Percentiles rank a stretch among this genome's conserved stretches.
phyloP scores from a whole-genome alignment of 2,329 filamentous ascomycete genomes.

The Huntiella moniliformis region DNA sequence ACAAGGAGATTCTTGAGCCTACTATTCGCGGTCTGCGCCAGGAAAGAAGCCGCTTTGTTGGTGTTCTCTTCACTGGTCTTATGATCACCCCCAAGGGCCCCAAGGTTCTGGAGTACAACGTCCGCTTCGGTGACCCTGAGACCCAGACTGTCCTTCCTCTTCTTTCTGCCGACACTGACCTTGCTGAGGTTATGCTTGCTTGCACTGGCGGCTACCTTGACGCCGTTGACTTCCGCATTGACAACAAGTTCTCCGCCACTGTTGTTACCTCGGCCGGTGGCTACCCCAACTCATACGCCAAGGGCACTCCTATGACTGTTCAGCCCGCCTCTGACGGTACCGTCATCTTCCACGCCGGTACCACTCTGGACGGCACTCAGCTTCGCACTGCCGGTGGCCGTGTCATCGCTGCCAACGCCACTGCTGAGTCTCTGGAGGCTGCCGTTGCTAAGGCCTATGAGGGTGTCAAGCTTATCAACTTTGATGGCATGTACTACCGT shows the following conservation, averaged over 20 bases:
- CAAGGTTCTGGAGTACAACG: constrained; percentile 81
- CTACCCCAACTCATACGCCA: constrained; percentile 72
- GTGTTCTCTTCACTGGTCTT: constrained; percentile 72
- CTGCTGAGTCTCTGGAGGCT: constrained; percentile 50
- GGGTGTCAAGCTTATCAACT: constrained; percentile 54
- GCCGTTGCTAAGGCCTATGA: constrained; percentile 80
- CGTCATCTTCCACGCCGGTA: constrained; percentile 87
- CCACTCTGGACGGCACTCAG: constrained; percentile 40
- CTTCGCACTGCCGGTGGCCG: constrained; percentile 69
- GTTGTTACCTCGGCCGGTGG: constrained; percentile 88
- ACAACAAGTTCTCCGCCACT: constrained; percentile 59
- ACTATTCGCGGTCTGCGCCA: constrained; percentile 75
- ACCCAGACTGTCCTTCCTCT: constrained; percentile 72
- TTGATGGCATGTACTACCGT: constrained; percentile 78
- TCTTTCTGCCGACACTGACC: constrained; percentile 57
- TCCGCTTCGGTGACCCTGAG: constrained; percentile 82
- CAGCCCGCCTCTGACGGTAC: constrained; percentile 28
- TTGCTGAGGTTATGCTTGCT: constrained; percentile 76
- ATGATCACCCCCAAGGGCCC: constrained; percentile 76
- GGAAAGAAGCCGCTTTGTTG: constrained; percentile 56
- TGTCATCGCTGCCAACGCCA: constrained; percentile 83
- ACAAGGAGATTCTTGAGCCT: constrained; percentile 68
- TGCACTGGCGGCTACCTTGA: constrained; percentile 60
- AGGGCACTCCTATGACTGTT: constrained; percentile 47
- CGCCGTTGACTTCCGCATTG: constrained; percentile 47